These are phyloP conservation scores for Eragrostis nindensis DNA, from an alignment of 176 grass and related monocot genomes.

Conservation along the genomic window DNA sequence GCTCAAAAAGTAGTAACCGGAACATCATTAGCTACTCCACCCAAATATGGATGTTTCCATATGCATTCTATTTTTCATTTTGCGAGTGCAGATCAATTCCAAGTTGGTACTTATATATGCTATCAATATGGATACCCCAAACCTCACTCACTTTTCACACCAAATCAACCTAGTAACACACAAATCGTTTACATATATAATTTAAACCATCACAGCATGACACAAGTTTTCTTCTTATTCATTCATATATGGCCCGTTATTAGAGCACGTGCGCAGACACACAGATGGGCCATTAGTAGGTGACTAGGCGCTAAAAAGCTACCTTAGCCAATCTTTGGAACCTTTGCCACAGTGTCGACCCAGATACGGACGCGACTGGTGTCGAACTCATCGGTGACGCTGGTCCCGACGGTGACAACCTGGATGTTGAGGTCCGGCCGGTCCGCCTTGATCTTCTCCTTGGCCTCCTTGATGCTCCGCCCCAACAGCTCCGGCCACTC, in stretches of 20 bases:
- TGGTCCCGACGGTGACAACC: background rate
- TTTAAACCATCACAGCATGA: no score
- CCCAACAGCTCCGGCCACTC: conserved; percentile 46
- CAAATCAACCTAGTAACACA: no score
- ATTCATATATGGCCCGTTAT: background rate
- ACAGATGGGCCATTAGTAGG: background rate
- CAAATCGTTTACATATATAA: no score
- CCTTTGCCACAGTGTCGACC: background rate
- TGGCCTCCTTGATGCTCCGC: conserved; percentile 9
- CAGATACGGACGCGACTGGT: background rate
- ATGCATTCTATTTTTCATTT: no score
- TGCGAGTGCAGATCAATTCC: no score
- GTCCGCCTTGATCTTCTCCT: conserved; percentile 38
- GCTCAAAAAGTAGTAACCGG: no score
- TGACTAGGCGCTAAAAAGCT: background rate
- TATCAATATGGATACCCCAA: no score
- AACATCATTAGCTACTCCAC: no score
- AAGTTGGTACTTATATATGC: no score
- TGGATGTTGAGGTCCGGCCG: conserved; percentile 10
- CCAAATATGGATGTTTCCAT: no score
- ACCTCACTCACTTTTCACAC: no score
- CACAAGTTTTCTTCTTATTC: no score
- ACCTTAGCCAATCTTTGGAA: background rate
- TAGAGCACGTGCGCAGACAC: background rate
- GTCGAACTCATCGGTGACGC: background rate